Percentiles rank a stretch among this genome's conserved stretches.
phyloP scores from a whole-genome alignment of 2,329 filamentous ascomycete species.

The Huntiella bhutanensis region DNA sequence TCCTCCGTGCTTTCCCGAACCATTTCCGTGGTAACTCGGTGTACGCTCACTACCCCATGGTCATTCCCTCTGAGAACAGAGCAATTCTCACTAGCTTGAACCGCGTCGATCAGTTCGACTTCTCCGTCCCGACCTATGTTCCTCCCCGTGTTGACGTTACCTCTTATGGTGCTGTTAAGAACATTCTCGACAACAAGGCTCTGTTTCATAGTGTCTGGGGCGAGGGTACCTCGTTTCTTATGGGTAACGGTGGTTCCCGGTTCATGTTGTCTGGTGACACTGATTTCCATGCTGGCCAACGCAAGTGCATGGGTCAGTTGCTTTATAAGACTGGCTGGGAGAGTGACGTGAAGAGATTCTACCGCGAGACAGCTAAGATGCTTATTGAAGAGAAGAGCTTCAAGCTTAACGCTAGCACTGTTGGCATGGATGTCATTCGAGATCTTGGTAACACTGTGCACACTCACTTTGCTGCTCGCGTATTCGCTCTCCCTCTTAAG shows the following conservation, averaged over 20 bases:
- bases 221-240: slow-evolving; percentile 41
- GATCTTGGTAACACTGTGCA: slow-evolving; percentile 51
- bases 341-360: slow-evolving; percentile 45
- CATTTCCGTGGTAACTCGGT: slow-evolving; percentile 63
- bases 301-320: slow-evolving; percentile 34
- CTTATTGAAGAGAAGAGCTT: slow-evolving; percentile 46
- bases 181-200: slow-evolving; percentile 39
- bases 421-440: slow-evolving; percentile 51
- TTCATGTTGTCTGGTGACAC: slow-evolving; percentile 38
- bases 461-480: slow-evolving; percentile 41
- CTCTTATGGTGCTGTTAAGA: slow-evolving; percentile 41
- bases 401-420: slow-evolving; percentile 27
- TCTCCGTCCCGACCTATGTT: slow-evolving; percentile 36
- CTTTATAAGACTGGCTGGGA: slow-evolving; percentile 45
- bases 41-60: slow-evolving; percentile 63
- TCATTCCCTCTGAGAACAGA: slow-evolving; percentile 50
- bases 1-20: slow-evolving; percentile 55
- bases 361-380: slow-evolving; percentile 38
- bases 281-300: slow-evolving; percentile 28
- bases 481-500: slow-evolving; percentile 50
- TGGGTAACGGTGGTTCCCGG: slow-evolving; percentile 32
- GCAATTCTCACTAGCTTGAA: slow-evolving; percentile 50
- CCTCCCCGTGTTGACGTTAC: slow-evolving; percentile 34
- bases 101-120: slow-evolving; percentile 51
- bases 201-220: slow-evolving; percentile 50